Evolutionary conservation across 108 stramenopile species (phyloP), one percentile per base, ranked within the genome.

Genomic region (Phaeodactylum tricornutum): DNA sequence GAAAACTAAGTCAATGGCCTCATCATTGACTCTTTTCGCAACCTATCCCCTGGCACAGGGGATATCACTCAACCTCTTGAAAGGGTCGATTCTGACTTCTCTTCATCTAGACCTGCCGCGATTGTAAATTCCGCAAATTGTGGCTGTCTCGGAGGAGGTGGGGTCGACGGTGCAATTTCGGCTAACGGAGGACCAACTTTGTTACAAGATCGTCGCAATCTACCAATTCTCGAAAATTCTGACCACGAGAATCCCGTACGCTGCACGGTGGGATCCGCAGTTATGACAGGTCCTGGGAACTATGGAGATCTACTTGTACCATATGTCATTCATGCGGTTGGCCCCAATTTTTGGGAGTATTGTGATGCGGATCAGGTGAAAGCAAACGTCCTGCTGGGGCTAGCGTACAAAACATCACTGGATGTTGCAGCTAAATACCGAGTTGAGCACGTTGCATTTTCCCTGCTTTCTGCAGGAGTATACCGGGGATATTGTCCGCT

Each of bases 81-180:
- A n/a, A n/a, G n/a, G n/a, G n/a, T n/a, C n/a, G n/a, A n/a, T n/a
- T n/a, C n/a, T n/a, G n/a, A 41, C 9, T 41, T 41, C 21, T 5
- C 5, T 41, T 15, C 16, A 11, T 20, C 39, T 11, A 15, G 21
- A 41, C 21, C 39, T 6, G 14, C 31, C 3, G 83, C 83, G 8
- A 78, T 85, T 29, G 84, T 85, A 11, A 85, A 85, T 53, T 81
- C 86, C 14, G 86, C 86, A 29, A 88, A 88, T 47, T 66, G 69
- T 46, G 46, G 47, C 40, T 81, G 81, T 55, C 50, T 81, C 0
- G 81, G 81, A 20, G 86, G 86, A 5, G 79, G 81, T 15, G 86
- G 86, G 3, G 81, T 88, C n/a, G 86, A 88, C 47, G 86, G 86
- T 6, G 86, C 86, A 0, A 81, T 88, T 27, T 43, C 58, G 17